Evolutionary conservation across 495 filamentous ascomycete species (phyloP).

Genomic region (Parachaetomium inaequale): DNA sequence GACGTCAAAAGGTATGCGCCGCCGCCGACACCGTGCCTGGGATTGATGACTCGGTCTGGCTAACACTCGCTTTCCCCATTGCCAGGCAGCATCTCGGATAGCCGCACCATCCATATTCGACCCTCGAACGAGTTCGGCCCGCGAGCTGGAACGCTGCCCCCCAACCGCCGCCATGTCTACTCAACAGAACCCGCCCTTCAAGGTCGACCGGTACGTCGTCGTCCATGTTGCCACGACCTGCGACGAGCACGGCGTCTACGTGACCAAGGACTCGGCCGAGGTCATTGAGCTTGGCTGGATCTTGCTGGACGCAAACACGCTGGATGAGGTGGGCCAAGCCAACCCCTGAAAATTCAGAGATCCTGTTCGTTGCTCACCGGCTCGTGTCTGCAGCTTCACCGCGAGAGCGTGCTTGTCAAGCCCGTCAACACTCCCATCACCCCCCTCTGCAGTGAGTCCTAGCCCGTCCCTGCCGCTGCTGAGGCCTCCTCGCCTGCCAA

Average conservation of each 20-base stretch:
- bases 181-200: conserved; percentile 47
- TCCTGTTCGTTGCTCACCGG: conserved; percentile 16
- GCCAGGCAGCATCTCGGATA: conserved; percentile 18
- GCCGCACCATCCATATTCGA: conserved; percentile 11
- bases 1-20: conserved; percentile 15
- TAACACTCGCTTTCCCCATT: conserved; percentile 7
- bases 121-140: conserved; percentile 9
- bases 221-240: conserved; percentile 98
- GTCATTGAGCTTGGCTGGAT: conserved; percentile 99
- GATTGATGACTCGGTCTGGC: conserved; percentile 9
- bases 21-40: neutral
- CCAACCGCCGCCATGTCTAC: conserved; percentile 38
- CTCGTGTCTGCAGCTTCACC: conserved; percentile 63
- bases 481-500: conserved; percentile 16
- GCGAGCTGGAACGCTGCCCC: conserved; percentile 16
- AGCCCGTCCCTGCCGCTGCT: conserved; percentile 16
- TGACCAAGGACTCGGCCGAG: conserved; percentile 97
- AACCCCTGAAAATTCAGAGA: conserved; percentile 18
- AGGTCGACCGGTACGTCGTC: conserved; percentile 92
- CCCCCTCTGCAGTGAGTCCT: conserved; percentile 90
- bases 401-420: conserved; percentile 94
- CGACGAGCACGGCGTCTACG: conserved; percentile 98
- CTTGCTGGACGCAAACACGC: conserved; percentile 81
- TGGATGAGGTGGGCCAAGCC: conserved; percentile 71
- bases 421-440: conserved; percentile 98